Evolutionary conservation across 2,329 filamentous ascomycete genomes (phyloP).

Genomic region (Parascedosporium putredinis): DNA sequence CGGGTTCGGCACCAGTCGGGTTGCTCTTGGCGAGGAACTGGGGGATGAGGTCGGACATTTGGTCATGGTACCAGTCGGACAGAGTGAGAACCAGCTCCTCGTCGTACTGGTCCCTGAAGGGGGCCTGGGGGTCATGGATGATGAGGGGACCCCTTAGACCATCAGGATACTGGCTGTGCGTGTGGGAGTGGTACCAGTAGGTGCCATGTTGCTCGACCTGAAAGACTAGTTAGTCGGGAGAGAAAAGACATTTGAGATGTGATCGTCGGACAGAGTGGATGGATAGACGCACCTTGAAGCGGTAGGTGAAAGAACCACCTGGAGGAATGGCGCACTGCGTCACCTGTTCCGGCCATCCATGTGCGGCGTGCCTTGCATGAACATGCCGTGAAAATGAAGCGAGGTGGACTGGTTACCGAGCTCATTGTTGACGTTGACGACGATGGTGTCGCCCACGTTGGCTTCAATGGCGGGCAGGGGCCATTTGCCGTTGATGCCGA

Average conservation of each 20-base stretch:
- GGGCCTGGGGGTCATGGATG: constrained; percentile 39
- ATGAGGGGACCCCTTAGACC: constrained; percentile 46
- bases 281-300: constrained; percentile 37
- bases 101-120: constrained; percentile 37
- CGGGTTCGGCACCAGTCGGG: constrained; percentile 41
- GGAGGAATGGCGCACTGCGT: constrained; percentile 54
- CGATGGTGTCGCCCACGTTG: constrained; percentile 48
- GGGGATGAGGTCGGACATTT: constrained; percentile 37
- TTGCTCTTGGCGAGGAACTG: constrained; percentile 36
- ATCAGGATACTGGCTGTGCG: constrained; percentile 42
- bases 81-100: constrained; percentile 46
- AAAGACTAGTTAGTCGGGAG: neutral
- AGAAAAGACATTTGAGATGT: neutral
- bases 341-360: constrained; percentile 61
- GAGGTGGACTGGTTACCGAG: constrained; percentile 54
- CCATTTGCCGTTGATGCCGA: constrained; percentile 70
- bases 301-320: constrained; percentile 36
- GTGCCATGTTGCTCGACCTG: constrained; percentile 44
- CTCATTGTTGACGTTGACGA: constrained; percentile 48
- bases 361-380: constrained; percentile 52
- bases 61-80: constrained; percentile 51
- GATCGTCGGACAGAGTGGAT: neutral
- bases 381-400: constrained; percentile 62
- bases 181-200: constrained; percentile 54
- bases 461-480: constrained; percentile 58